These are phyloP conservation scores for Diaporthe sp. DNA, from an alignment of 2,329 filamentous ascomycete species.

Conservation along the genomic window DNA sequence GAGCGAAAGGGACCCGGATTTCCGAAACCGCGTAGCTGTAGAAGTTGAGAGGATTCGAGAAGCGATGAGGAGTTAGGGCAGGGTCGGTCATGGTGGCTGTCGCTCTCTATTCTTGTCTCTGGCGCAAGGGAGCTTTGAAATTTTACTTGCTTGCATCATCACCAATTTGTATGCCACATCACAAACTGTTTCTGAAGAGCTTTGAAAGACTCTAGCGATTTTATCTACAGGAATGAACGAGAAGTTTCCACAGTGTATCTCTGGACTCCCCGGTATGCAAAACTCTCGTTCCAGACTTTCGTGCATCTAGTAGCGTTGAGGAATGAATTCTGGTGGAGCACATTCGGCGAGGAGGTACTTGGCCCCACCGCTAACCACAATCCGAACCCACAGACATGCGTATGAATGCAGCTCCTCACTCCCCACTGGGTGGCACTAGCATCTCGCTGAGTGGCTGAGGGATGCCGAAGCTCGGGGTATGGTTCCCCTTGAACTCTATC, in stretches of 20 bases:
- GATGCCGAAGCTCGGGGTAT: conserved; percentile 12
- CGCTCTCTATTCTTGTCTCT: neutral
- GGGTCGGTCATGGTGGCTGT: neutral
- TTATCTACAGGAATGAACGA: neutral
- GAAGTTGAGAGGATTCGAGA: neutral
- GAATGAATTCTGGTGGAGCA: too few relatives aligned
- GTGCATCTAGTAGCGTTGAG: neutral
- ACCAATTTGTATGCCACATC: neutral
- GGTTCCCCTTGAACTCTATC: conserved; percentile 16
- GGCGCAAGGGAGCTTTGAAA: neutral
- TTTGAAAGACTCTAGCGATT: neutral
- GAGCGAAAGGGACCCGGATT: neutral
- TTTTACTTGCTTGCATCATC: neutral
- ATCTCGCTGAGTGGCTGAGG: neutral
- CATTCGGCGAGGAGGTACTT: neutral
- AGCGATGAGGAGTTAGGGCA: conserved; percentile 42
- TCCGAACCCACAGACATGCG: neutral
- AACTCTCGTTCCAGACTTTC: neutral
- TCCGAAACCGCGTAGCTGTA: neutral
- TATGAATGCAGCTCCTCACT: neutral
- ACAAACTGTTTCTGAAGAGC: neutral
- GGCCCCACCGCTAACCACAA: neutral
- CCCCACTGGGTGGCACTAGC: conserved; percentile 23
- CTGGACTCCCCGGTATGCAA: too few relatives aligned
- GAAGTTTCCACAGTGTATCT: neutral